A percentile compares a stretch with the other conserved stretches of the same genome.
These are phyloP conservation scores for Aspergillus oerlinghausenensis DNA, from an alignment of 2,329 filamentous ascomycete species.

Conservation along the genomic window DNA sequence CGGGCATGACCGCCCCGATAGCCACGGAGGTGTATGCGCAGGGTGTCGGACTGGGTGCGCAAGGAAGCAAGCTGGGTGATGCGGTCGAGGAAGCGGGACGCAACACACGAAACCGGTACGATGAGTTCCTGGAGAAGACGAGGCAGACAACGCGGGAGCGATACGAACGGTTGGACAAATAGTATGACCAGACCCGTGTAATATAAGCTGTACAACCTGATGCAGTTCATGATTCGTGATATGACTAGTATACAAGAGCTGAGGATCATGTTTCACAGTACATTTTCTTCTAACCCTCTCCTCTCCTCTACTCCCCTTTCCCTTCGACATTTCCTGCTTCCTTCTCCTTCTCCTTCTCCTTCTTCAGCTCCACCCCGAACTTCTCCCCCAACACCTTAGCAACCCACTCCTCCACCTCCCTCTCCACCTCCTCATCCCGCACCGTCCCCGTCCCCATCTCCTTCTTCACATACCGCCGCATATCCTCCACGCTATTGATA, in stretches of 20 bases:
- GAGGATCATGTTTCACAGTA: neutral
- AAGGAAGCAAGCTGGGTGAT: constrained; percentile 47
- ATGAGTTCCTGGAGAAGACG: constrained; percentile 46
- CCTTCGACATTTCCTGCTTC: neutral
- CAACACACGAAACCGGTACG: constrained; percentile 45
- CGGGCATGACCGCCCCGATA: constrained; percentile 45
- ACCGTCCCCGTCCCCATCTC: constrained; percentile 55
- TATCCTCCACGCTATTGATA: constrained; percentile 64
- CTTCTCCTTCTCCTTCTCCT: constrained; percentile 25
- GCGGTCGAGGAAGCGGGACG: constrained; percentile 45
- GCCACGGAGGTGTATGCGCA: constrained; percentile 47
- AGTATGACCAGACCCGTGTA: neutral
- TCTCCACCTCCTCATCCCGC: constrained; percentile 45
- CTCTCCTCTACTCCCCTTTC: neutral
- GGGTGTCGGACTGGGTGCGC: constrained; percentile 47
- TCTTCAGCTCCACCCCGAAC: constrained; percentile 40
- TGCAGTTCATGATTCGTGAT: neutral
- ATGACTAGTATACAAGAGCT: neutral
- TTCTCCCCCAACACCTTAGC: constrained; percentile 46
- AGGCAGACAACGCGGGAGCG: constrained; percentile 44
- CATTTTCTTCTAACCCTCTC: neutral
- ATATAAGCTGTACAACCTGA: neutral
- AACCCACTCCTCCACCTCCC: constrained; percentile 53
- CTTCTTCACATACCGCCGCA: constrained; percentile 56
- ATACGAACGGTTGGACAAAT: constrained; percentile 40